Evolutionary conservation across 1,139 yeast genomes (phyloP), one percentile per base, ranked within the genome.

Genomic region (Arxiozyma heterogenica): DNA sequence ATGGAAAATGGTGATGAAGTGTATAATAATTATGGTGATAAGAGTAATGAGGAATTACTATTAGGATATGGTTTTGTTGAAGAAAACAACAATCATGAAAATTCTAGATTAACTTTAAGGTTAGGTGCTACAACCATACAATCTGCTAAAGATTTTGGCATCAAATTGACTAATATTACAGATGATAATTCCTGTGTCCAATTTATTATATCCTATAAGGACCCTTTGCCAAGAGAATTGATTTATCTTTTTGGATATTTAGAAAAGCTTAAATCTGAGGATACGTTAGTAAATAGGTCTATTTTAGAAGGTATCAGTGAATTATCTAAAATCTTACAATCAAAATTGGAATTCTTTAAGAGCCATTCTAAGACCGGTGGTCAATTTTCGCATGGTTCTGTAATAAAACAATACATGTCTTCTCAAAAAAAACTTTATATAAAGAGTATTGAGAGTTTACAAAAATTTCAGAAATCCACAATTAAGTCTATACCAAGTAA

Each of bases 21-120:
- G 1, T 85, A 70, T 69, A 90, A 90, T 64, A 90, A 89, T 66
- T 90, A 90, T 65, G 97, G 97, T 3, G 80, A 84, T 56, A 89
- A 88, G 66, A 84, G 93, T 1, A 89, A 88, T 63, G 90, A 86
- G 62, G 96, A 89, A 61, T 73, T 73, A 38, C 57, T 79, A 34
- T 62, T 77, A 58, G 77, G 75, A 0, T 79, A 78, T 57, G 96
- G 96, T 0, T 89, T 89, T 67, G 78, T 83, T 22, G 77, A 77
- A 25, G 73, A 77, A 47, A 84, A 84, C 58, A 69, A 71, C 41
- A 65, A 68, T 1, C 78, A 80, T 49, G 96, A 90, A 61, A 71
- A 78, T 1, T 79, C 86, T 2, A 83, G 87, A 2, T 71, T 81
- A 53, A 80, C 78, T 60, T 73, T 81, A 60, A 82, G 73, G 63